phyloP scores from a whole-genome alignment of 2,329 filamentous ascomycete species.

The Aureobasidium sp. region DNA sequence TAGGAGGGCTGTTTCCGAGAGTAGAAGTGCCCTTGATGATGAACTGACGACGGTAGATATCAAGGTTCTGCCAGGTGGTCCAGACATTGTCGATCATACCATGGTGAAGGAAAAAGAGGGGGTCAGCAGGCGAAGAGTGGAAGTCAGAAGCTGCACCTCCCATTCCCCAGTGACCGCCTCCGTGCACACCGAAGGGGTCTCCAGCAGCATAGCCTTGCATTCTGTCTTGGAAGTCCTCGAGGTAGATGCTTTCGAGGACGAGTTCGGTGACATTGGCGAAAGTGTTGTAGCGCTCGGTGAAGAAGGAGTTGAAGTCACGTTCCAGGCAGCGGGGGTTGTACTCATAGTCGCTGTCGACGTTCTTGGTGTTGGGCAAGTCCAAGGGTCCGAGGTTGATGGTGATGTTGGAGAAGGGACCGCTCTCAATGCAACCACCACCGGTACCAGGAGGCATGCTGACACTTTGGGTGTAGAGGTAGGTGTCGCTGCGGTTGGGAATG shows the following conservation, averaged over 20 bases:
- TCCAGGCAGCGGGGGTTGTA: constrained; percentile 20
- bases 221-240: constrained; percentile 21
- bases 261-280: constrained; percentile 18
- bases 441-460: constrained; percentile 39
- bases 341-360: constrained; percentile 19
- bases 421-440: constrained; percentile 47
- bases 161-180: constrained; percentile 39
- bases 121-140: constrained; percentile 37
- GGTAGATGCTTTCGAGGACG: constrained; percentile 19
- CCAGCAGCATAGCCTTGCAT: constrained; percentile 23
- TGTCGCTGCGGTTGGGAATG: constrained; percentile 19
- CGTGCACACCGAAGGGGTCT: constrained; percentile 32
- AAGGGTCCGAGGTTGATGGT: constrained; percentile 25
- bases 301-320: constrained; percentile 19
- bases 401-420: constrained; percentile 43
- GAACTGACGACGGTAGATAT: constrained; percentile 29
- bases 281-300: constrained; percentile 17
- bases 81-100: constrained; percentile 39
- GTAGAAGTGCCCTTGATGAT: constrained; percentile 37
- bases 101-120: constrained; percentile 39
- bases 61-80: constrained; percentile 43
- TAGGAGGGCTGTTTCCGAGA: constrained; percentile 35
- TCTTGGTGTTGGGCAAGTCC: constrained; percentile 19
- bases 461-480: constrained; percentile 19
- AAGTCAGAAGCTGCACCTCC: constrained; percentile 40